These are phyloP conservation scores for Blastobotrys mokoenaii DNA, from an alignment of 805 yeast genomes.

Conservation along the genomic window DNA sequence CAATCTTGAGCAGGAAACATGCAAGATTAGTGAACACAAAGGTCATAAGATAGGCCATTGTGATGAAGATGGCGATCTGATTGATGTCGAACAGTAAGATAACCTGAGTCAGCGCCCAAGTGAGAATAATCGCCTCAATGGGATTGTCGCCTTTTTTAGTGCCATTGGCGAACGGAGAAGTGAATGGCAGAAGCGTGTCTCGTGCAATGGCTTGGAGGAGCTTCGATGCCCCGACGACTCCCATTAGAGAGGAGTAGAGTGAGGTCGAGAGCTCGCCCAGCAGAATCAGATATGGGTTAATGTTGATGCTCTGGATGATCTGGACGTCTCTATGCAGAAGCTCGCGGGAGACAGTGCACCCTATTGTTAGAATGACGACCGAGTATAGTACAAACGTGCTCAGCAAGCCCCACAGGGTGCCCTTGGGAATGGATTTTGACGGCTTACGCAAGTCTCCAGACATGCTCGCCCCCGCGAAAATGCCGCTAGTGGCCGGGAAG, in stretches of 20 bases:
- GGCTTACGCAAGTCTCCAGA: slow-evolving; percentile 87
- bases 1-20: slow-evolving; percentile 76
- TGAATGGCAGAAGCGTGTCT: slow-evolving; percentile 81
- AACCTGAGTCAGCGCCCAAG: slow-evolving; percentile 77
- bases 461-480: slow-evolving; percentile 98
- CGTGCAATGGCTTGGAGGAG: slow-evolving; percentile 85
- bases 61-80: slow-evolving; percentile 87
- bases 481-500: slow-evolving; percentile 98
- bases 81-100: slow-evolving; percentile 87
- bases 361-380: slow-evolving; percentile 74
- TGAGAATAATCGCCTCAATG: slow-evolving; percentile 53
- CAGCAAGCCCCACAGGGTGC: slow-evolving; percentile 79
- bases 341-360: slow-evolving; percentile 70
- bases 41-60: slow-evolving; percentile 96
- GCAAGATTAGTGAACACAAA: slow-evolving; percentile 91
- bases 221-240: slow-evolving; percentile 91
- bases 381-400: slow-evolving; percentile 72
- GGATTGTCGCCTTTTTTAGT: slow-evolving; percentile 43
- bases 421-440: slow-evolving; percentile 81
- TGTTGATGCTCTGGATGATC: slow-evolving; percentile 71
- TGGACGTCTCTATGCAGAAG: slow-evolving; percentile 72
- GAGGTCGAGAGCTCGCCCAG: slow-evolving; percentile 91
- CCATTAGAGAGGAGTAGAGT: slow-evolving; percentile 87
- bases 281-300: slow-evolving; percentile 59
- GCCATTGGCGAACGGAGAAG: slow-evolving; percentile 49